A percentile compares a stretch with the other conserved stretches of the same genome.
These are phyloP conservation scores for Blastocystis hominis DNA, from an alignment of 352 stramenopile genomes.

Conservation along the genomic window DNA sequence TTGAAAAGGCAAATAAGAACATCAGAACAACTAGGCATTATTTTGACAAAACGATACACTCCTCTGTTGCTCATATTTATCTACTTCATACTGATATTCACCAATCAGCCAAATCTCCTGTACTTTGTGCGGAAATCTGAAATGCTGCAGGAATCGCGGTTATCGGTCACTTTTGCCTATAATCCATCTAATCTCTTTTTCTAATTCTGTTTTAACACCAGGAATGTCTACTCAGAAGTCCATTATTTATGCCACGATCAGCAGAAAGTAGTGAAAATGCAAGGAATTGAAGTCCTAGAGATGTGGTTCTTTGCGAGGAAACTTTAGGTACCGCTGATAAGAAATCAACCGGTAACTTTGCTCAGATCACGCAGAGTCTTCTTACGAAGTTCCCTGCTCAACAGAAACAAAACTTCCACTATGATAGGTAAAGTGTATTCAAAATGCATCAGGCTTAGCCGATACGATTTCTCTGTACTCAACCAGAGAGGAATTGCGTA, in stretches of 20 bases:
- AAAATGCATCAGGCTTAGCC: background rate
- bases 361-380: conserved; percentile 40
- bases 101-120: too few species aligned
- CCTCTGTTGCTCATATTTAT: too few species aligned
- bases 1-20: too few species aligned
- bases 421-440: background rate
- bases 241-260: conserved; percentile 43
- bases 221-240: conserved; percentile 43
- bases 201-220: background rate
- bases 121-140: too few species aligned
- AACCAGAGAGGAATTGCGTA: conserved; percentile 29
- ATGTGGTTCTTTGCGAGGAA: conserved; percentile 51
- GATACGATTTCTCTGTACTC: conserved; percentile 39
- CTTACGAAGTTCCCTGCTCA: conserved; percentile 45
- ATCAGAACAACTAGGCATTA: too few species aligned
- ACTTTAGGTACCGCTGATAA: conserved; percentile 14
- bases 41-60: too few species aligned
- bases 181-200: too few species aligned
- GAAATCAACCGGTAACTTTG: conserved; percentile 52
- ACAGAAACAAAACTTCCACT: conserved; percentile 42
- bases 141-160: background rate
- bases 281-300: background rate
- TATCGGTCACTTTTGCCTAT: too few species aligned
- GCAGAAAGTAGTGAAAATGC: background rate
- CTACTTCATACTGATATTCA: too few species aligned